phyloP scores from a whole-genome alignment of 148 eudicot species.

The Fagopyrum tataricum region DNA sequence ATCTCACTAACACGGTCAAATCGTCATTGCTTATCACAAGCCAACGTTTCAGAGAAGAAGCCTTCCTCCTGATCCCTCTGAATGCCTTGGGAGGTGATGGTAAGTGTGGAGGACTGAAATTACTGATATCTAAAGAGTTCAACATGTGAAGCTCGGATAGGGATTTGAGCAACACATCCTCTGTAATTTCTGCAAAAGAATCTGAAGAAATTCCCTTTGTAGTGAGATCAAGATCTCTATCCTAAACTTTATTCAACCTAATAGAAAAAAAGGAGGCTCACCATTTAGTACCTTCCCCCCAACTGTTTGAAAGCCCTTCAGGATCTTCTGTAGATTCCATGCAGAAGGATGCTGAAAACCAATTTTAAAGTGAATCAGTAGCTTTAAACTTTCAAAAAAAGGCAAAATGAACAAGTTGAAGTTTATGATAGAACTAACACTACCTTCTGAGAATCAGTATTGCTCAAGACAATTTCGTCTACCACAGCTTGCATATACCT shows the following conservation, averaged over 20 bases:
- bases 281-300: slow-evolving; percentile 56
- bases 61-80: slow-evolving; percentile 70
- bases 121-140: slow-evolving; percentile 33
- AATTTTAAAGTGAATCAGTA: neutral
- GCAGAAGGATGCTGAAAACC: slow-evolving; percentile 57
- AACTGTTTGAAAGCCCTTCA: slow-evolving; percentile 53
- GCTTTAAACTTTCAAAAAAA: neutral
- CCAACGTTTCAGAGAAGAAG: slow-evolving; percentile 82
- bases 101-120: slow-evolving; percentile 48
- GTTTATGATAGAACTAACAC: slow-evolving; percentile 10
- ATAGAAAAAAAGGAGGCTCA: slow-evolving; percentile 24
- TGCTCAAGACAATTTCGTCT: slow-evolving; percentile 59
- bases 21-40: slow-evolving; percentile 82
- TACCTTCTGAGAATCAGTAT: slow-evolving; percentile 71
- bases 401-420: neutral
- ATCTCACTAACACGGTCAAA: slow-evolving; percentile 45
- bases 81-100: slow-evolving; percentile 75
- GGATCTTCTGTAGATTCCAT: slow-evolving; percentile 64
- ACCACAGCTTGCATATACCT: slow-evolving; percentile 99
- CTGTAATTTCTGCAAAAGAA: slow-evolving; percentile 57
- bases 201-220: slow-evolving; percentile 32
- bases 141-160: slow-evolving; percentile 45
- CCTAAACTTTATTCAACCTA: neutral
- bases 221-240: neutral
- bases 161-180: slow-evolving; percentile 42